A percentile compares a stretch with the other conserved stretches of the same genome.
phyloP scores from a whole-genome alignment of 441 rosid genomes.

The Adansonia gregorii region DNA sequence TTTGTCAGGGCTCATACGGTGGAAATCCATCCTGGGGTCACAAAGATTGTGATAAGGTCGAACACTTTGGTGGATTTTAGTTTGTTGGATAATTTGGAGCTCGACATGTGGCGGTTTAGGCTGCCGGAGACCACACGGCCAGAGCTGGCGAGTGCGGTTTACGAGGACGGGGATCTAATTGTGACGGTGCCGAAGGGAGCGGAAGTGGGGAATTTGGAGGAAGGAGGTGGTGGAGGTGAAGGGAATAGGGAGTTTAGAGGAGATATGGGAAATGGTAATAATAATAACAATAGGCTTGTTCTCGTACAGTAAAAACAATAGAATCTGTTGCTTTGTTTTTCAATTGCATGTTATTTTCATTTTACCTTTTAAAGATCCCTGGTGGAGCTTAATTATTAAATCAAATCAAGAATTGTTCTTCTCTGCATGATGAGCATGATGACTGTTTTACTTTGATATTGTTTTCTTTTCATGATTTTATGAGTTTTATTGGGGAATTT shows the following conservation, averaged over 20 bases:
- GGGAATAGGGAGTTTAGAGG: slow-evolving; percentile 51
- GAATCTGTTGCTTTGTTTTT: slow-evolving; percentile 14
- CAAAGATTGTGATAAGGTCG: slow-evolving; percentile 83
- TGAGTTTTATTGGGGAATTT: not conserved
- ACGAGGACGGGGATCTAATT: slow-evolving; percentile 68
- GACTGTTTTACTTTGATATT: not conserved
- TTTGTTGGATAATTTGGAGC: slow-evolving; percentile 67
- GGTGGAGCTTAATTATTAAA: slow-evolving; percentile 32
- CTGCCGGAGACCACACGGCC: slow-evolving; percentile 86
- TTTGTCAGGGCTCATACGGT: slow-evolving; percentile 78
- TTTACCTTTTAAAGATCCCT: slow-evolving; percentile 30
- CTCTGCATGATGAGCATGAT: not conserved
- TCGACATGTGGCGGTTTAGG: slow-evolving; percentile 94
- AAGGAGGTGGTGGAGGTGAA: slow-evolving; percentile 36
- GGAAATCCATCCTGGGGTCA: slow-evolving; percentile 87
- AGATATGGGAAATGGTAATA: slow-evolving; percentile 55
- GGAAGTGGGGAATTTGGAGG: slow-evolving; percentile 43
- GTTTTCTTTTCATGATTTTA: too few relatives aligned
- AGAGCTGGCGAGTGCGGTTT: slow-evolving; percentile 85
- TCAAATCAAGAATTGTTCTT: slow-evolving; percentile 41
- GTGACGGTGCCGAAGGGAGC: slow-evolving; percentile 85
- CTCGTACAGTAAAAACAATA: slow-evolving; percentile 66
- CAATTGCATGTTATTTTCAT: slow-evolving; percentile 33
- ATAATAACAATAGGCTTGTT: slow-evolving; percentile 63
- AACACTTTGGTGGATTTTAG: slow-evolving; percentile 62